A percentile compares a stretch with the other conserved stretches of the same genome.
Evolutionary conservation across 495 filamentous ascomycete species (phyloP).

Genomic region (Talaromyces adpressus): DNA sequence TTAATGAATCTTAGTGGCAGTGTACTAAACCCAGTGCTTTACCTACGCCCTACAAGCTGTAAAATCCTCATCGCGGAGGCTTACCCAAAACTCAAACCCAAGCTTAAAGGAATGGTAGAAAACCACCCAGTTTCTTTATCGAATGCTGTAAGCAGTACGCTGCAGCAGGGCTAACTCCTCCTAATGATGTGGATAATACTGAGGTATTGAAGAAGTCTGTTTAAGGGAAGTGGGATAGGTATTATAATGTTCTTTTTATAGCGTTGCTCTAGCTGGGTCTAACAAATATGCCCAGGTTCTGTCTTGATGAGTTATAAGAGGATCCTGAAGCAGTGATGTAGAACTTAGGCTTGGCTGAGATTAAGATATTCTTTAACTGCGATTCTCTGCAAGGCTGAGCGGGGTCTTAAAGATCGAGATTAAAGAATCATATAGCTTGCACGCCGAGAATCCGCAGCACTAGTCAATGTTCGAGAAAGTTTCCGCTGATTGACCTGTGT

Average conservation of each 20-base stretch:
- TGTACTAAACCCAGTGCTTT: neutral
- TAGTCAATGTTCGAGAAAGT: too few species aligned
- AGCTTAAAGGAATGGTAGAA: slow-evolving; percentile 3
- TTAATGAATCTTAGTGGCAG: neutral
- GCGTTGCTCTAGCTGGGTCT: neutral
- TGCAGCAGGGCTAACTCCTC: slow-evolving; percentile 1
- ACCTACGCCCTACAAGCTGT: neutral
- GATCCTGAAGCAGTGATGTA: slow-evolving; percentile 5
- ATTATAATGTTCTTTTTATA: neutral
- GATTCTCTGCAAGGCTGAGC: too few species aligned
- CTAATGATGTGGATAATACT: slow-evolving; percentile 1
- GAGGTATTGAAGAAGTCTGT: slow-evolving; percentile 4
- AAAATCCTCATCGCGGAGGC: slow-evolving; percentile 5
- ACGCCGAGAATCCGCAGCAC: too few species aligned
- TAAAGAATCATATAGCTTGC: too few species aligned
- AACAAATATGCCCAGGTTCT: slow-evolving; percentile 4
- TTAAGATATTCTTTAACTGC: slow-evolving; percentile 13
- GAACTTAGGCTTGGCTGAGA: slow-evolving; percentile 6
- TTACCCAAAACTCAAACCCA: slow-evolving; percentile 2
- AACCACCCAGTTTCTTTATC: slow-evolving; percentile 7
- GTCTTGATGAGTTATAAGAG: slow-evolving; percentile 9
- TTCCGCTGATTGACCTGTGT: too few species aligned
- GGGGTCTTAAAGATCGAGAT: too few species aligned
- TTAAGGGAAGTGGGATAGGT: slow-evolving; percentile 7
- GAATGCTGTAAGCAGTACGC: neutral